phyloP scores from a whole-genome alignment of 768 basidiomycete genomes.

The Termitomyces sp. region DNA sequence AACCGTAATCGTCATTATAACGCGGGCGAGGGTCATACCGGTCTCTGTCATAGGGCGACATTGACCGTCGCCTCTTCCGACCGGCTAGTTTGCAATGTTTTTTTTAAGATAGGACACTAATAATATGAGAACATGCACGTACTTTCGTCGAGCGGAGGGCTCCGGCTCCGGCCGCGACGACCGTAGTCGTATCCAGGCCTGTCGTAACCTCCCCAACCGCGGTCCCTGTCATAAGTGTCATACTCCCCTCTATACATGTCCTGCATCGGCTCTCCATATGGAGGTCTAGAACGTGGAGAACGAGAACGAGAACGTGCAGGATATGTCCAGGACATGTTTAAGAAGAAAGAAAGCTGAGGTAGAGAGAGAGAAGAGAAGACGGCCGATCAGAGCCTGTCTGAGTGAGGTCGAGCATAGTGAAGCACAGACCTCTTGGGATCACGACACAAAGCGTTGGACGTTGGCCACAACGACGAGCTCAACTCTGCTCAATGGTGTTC shows the following conservation, averaged over 20 bases:
- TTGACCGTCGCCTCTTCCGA: slow-evolving; percentile 76
- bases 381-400: slow-evolving; percentile 69
- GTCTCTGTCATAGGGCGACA: slow-evolving; percentile 79
- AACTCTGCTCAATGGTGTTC: slow-evolving; percentile 44
- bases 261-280: slow-evolving; percentile 50
- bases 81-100: slow-evolving; percentile 31
- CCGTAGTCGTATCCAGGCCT: slow-evolving; percentile 61
- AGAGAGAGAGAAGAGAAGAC: slow-evolving; percentile 53
- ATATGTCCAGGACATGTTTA: slow-evolving; percentile 81
- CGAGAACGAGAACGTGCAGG: slow-evolving; percentile 82
- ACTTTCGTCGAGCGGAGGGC: slow-evolving; percentile 69
- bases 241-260: slow-evolving; percentile 62
- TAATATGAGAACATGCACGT: slow-evolving; percentile 8
- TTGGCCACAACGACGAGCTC: slow-evolving; percentile 36
- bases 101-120: slow-evolving; percentile 9
- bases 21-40: slow-evolving; percentile 79
- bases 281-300: slow-evolving; percentile 60
- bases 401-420: slow-evolving; percentile 84
- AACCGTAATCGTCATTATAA: slow-evolving; percentile 80
- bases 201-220: slow-evolving; percentile 66
- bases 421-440: slow-evolving; percentile 89
- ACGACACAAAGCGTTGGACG: slow-evolving; percentile 43
- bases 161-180: slow-evolving; percentile 72
- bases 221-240: slow-evolving; percentile 71
- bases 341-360: slow-evolving; percentile 48